A percentile compares a stretch with the other conserved stretches of the same genome.
phyloP scores from a whole-genome alignment of 305 asterid genomes.

The Fraxinus platypoda region DNA sequence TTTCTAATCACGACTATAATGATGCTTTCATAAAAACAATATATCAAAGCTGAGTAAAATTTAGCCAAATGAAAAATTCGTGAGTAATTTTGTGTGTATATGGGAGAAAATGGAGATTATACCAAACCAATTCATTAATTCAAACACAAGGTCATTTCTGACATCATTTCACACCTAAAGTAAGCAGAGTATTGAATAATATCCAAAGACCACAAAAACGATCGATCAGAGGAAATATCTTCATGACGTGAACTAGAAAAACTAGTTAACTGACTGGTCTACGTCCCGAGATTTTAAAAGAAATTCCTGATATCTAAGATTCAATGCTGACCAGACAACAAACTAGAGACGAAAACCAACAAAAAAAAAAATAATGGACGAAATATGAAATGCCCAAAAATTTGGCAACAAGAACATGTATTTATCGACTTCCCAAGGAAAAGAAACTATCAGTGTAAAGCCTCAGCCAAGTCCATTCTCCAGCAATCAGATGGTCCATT shows the following conservation, averaged over 20 bases:
- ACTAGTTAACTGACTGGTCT: conserved; percentile 12
- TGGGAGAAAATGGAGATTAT: conserved; percentile 2
- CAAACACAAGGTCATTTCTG: conserved; percentile 20
- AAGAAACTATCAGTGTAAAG: conserved; percentile 51
- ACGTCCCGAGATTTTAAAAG: conserved; percentile 11
- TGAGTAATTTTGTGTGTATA: not conserved
- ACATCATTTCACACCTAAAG: conserved; percentile 5
- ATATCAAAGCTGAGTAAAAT: not conserved
- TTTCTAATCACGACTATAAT: not conserved
- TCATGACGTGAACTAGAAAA: conserved; percentile 7
- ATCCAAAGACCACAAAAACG: conserved; percentile 23
- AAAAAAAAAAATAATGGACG: not conserved
- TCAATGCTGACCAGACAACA: conserved; percentile 16
- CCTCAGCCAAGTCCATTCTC: conserved; percentile 52
- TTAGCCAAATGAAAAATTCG: not conserved
- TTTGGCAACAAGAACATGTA: conserved; percentile 33
- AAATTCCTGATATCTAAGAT: not conserved
- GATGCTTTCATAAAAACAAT: not conserved
- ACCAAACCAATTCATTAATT: conserved; percentile 16
- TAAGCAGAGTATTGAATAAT: conserved; percentile 5
- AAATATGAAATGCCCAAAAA: conserved; percentile 30
- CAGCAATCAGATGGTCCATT: conserved; percentile 48
- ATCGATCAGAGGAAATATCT: conserved; percentile 16
- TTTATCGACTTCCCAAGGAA: conserved; percentile 37
- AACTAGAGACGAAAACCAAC: not conserved